Percentiles rank a stretch among this genome's conserved stretches.
Conservation (phyloP, 805 yeast species). For the Kodamaea leandrae region DNA sequence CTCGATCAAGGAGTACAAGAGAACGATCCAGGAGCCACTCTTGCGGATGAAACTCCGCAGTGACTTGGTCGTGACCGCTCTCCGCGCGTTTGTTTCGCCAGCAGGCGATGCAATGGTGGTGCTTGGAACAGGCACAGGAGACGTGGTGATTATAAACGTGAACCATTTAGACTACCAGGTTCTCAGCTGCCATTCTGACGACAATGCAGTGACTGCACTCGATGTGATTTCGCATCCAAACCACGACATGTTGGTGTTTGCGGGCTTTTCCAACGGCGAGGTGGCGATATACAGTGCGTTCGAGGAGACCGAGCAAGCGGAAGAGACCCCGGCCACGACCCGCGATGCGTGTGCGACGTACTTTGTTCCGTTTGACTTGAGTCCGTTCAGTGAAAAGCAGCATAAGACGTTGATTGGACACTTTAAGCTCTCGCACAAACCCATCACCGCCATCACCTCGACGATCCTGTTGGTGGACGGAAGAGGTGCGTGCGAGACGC, state of each 20-base stretch:
- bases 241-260: constrained; percentile 48
- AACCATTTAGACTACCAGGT: constrained; percentile 41
- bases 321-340: neutral
- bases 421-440: constrained; percentile 57
- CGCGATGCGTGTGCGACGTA: constrained; percentile 34
- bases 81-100: constrained; percentile 29
- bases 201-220: constrained; percentile 17
- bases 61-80: constrained; percentile 38
- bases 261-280: constrained; percentile 67
- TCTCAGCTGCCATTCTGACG: constrained; percentile 7
- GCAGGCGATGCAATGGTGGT: constrained; percentile 46
- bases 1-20: constrained; percentile 18
- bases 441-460: constrained; percentile 49
- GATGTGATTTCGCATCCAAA: constrained; percentile 27
- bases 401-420: constrained; percentile 44
- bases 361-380: constrained; percentile 35
- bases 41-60: constrained; percentile 40
- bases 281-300: constrained; percentile 46
- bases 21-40: constrained; percentile 44
- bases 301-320: constrained; percentile 5
- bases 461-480: constrained; percentile 3
- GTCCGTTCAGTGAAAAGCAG: constrained; percentile 20
- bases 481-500: constrained; percentile 17
- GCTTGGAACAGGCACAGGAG: constrained; percentile 68
- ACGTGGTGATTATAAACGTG: constrained; percentile 60